Evolutionary conservation across 352 stramenopile genomes (phyloP), one percentile per base, ranked within the genome.

Genomic region (Globisporangium uncinulatum): DNA sequence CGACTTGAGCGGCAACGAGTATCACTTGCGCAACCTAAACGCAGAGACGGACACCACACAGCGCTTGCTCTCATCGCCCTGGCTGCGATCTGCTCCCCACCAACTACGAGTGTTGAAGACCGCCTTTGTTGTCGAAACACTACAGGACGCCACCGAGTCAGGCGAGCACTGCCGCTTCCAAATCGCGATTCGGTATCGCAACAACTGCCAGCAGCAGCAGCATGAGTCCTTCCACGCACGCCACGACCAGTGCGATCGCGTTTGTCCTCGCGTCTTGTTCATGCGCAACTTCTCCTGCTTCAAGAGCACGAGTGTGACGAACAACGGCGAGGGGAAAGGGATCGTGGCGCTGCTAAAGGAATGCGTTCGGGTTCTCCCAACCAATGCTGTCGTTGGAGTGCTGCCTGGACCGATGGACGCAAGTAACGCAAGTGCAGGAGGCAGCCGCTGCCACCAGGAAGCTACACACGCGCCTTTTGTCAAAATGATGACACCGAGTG

Each of bases 271-370:
- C 6, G 31, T 79, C 11, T 46, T 76, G 15, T 56, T 79, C 34
- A 29, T 75, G 34, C 50, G 72, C 44, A 79, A 79, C 17, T 73
- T 76, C n/a, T 32, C 43, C 0, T 67, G 57, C 10, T 65, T 44
- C 48, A 67, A 64, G 11, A 71, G 58, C 41, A 59, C 59, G 9
- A 74, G 56, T 37, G 47, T 79, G 19, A 63, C 53, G 0, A 54
- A 56, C 5, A 37, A 41, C 3, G 46, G 54, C 7, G 54, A 73
- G 15, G 65, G 65, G 6, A 54, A 51, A 13, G 59, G 32, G 51
- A 39, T 59, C 13, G 43, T 66, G 2, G 46, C 56, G 43, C 7
- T 70, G 11, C 47, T 73, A 9, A 62, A 61, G 10, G 61, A 50
- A 5, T 56, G 52, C 19, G 39, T 66, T 31, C 39, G 31, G 10